Base-by-base conservation (phyloP, 805 yeast species). In the Yarrowia sp. region DNA sequence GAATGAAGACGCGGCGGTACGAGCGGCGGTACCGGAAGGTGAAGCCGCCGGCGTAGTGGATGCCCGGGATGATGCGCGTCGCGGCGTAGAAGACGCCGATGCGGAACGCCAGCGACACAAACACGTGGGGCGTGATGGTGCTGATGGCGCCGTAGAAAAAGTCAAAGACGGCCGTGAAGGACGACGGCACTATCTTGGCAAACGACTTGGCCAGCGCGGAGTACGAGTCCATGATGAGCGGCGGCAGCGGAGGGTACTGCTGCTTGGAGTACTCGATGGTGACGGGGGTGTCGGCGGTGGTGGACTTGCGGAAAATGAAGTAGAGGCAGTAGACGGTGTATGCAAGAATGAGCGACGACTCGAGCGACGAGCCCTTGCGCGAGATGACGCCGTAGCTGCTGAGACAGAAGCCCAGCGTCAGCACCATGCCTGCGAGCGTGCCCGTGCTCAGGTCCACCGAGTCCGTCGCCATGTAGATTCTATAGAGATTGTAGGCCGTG, bases 291-390 rank as follows among this genome's bases (percentile, higher is more conserved):
- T 44, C 53, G 18, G 18, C 19, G 39, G 39, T 29, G 27, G 18
- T 32, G 29, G 47, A 25, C 67, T 88, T 91, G 0, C 98, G 97
- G 68, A 93, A 90, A 3, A 96, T 84, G 71, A 92, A 96, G 73
- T 94, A 94, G 65, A 92, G 84, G 68, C 97, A 90, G 71, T 96
- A 88, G 27, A 94, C 97, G 65, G 93, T 86, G 73, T 94, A 94
- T 8, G 96, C 93, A 71, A 91, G 85, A 68, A 94, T 79, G 63
- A 93, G 75, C 12, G 96, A 87, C 31, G 91, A 82, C 74, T 94
- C 99, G 58, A 92, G 81, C n/a, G 93, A 85, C n/a, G 93, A 86
- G 3, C 97, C 97, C 64, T 82, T 83, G 6, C 87, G 86, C 1
- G 93, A 84, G 19, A 88, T 81, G 32, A 94, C 90, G 1, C 97